These are phyloP conservation scores for Mycosarcoma maydis DNA, from an alignment of 1,284 basidiomycete species.

Conservation along the genomic window DNA sequence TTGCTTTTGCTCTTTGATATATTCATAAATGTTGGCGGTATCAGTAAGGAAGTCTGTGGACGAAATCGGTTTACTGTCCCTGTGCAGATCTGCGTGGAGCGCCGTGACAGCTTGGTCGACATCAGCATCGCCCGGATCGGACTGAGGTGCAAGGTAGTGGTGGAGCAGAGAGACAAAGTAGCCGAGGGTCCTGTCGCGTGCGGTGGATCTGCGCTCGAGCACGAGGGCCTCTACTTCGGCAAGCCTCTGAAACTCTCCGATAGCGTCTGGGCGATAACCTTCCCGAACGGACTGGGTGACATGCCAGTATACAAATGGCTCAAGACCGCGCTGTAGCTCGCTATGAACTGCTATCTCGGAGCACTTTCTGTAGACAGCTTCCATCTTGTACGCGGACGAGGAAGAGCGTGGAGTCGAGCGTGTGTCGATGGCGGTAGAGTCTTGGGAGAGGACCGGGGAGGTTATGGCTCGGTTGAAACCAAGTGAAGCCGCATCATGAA, in stretches of 20 bases:
- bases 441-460: too few species aligned
- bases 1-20: constrained; percentile 28
- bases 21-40: constrained; percentile 22
- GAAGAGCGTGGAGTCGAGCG: too few species aligned
- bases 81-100: constrained; percentile 12
- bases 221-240: constrained; percentile 39
- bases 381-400: constrained; percentile 4
- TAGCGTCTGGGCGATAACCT: constrained; percentile 19
- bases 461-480: too few species aligned
- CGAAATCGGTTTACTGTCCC: background rate
- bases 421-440: too few species aligned
- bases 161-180: constrained; percentile 25
- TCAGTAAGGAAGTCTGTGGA: constrained; percentile 17
- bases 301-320: constrained; percentile 41
- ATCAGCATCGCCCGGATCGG: background rate
- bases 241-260: constrained; percentile 28
- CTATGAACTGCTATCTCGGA: constrained; percentile 15
- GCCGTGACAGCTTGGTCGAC: constrained; percentile 7
- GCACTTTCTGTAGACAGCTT: constrained; percentile 11
- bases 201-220: constrained; percentile 22
- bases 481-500: too few species aligned
- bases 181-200: constrained; percentile 34
- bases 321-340: constrained; percentile 26
- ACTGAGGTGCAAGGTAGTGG: constrained; percentile 13
- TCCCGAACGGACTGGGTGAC: constrained; percentile 37